These are phyloP conservation scores for Kandelia obovata DNA, from an alignment of 345 rosid genomes.

Conservation along the genomic window DNA sequence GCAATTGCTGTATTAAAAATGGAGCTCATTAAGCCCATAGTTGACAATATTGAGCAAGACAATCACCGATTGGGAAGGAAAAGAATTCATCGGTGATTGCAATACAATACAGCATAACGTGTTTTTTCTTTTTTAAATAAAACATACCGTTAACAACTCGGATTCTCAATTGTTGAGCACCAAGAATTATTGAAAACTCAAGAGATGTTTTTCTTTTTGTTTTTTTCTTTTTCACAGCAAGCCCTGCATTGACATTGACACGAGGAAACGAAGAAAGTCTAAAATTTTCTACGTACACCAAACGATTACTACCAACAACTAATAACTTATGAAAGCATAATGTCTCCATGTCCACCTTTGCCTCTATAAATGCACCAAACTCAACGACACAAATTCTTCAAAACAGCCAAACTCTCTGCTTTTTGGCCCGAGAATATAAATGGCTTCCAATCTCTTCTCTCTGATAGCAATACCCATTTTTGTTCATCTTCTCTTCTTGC, in stretches of 20 bases:
- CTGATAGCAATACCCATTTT: constrained; percentile 1
- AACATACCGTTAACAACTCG: neutral
- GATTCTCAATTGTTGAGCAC: neutral
- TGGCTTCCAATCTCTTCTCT: constrained; percentile 26
- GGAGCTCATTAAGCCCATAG: too few species aligned
- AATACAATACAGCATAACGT: too few species aligned
- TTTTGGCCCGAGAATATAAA: neutral
- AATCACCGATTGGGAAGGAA: neutral
- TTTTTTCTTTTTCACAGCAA: neutral
- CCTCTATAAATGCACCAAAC: constrained; percentile 21
- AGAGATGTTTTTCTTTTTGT: constrained; percentile 3
- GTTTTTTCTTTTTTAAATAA: too few species aligned
- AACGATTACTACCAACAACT: neutral
- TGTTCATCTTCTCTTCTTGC: constrained; percentile 27
- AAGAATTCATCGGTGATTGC: neutral
- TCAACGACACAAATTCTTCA: constrained; percentile 4
- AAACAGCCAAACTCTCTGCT: too few species aligned
- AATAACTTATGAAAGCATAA: neutral
- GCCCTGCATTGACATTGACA: constrained; percentile 7
- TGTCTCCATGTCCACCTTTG: neutral
- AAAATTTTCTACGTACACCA: neutral
- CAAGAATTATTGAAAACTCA: constrained; percentile 1
- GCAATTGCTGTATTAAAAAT: too few species aligned
- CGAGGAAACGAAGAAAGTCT: too few species aligned
- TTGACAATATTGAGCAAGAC: neutral